Base-by-base conservation (phyloP, 331 rosid species). In the Stylosanthes scabra region DNA sequence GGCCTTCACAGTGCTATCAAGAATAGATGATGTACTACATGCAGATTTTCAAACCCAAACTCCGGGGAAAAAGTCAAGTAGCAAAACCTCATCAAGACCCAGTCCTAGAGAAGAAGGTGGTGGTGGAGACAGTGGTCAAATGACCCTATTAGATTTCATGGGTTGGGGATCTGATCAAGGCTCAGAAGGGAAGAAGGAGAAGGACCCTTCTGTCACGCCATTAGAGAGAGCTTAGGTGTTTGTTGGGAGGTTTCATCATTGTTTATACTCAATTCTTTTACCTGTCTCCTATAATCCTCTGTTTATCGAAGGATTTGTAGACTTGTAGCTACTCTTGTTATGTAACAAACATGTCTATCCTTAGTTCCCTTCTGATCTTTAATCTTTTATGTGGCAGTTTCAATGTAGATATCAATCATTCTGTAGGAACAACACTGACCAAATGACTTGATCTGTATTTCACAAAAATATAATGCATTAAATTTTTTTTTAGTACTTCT, bases 61-160 rank as follows among this genome's bases (percentile, higher is more conserved):
- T n/a, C n/a, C n/a, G n/a, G n/a, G n/a, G n/a, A n/a, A n/a, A n/a
- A n/a, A n/a, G n/a, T n/a, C n/a, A n/a, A n/a, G n/a, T n/a, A 10
- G 45, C 28, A 75, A 74, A 47, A 81, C 68, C 73, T 70, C 83
- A 8, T 44, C 85, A 11, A 83, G 49, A 62, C 29, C 87, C 3
- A 67, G 72, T 63, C 75, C 83, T 11, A 78, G 49, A 71, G 91
- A 86, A 47, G 95, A 29, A 37, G 66, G 45, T 41, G 39, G 69
- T 6, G 34, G 54, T n/a, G 34, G 3, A 45, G 56, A 83, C 31
- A 29, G 84, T 0, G 74, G 61, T 71, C 66, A 91, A n/a, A 86
- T 87, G 94, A 95, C 98, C 16, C 77, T 95, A 58, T 87, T 77
- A 31, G 99, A 95, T 85, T 87, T 92, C 92, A 95, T 95, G 98